phyloP scores from a whole-genome alignment of 75 land plant genomes.

The Selaginella moellendorffii region DNA sequence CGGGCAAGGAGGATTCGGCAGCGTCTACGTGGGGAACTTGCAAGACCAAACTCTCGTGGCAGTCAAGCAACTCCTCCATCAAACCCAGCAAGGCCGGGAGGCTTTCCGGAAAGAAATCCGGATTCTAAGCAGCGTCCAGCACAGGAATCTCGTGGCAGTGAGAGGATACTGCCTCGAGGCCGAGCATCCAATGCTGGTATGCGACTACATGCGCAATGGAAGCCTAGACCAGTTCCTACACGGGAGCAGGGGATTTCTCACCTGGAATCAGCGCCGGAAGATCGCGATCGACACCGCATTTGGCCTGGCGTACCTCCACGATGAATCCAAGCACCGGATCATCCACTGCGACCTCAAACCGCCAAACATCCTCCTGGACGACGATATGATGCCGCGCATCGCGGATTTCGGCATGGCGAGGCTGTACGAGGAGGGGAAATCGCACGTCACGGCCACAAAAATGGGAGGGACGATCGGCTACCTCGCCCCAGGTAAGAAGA shows the following conservation, averaged over 20 bases:
- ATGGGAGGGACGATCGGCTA: slow-evolving; percentile 3
- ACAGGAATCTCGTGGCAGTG: slow-evolving; percentile 2
- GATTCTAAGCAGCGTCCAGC: neutral
- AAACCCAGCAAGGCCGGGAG: neutral
- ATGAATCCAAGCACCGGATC: neutral
- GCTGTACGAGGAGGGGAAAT: neutral
- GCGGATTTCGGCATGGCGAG: slow-evolving; percentile 2
- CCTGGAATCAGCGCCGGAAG: neutral
- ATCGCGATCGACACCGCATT: neutral
- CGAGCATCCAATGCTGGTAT: slow-evolving; percentile 1
- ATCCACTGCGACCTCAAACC: slow-evolving; percentile 5
- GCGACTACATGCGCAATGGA: slow-evolving; percentile 4
- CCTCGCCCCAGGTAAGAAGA: slow-evolving; percentile 6
- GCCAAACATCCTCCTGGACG: slow-evolving; percentile 5
- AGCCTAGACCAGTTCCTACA: neutral
- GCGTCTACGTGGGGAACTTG: slow-evolving; percentile 15
- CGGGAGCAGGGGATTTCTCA: neutral
- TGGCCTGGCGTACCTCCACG: slow-evolving; percentile 1
- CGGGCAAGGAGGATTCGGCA: slow-evolving; percentile 21
- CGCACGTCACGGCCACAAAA: neutral
- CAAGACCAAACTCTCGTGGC: slow-evolving; percentile 11
- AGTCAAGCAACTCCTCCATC: slow-evolving; percentile 13
- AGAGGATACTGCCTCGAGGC: slow-evolving; percentile 1
- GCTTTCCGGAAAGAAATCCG: slow-evolving; percentile 1
- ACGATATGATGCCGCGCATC: neutral